Evolutionary conservation across 768 basidiomycete species (phyloP).

Genomic region (Pleurotus giganteus): DNA sequence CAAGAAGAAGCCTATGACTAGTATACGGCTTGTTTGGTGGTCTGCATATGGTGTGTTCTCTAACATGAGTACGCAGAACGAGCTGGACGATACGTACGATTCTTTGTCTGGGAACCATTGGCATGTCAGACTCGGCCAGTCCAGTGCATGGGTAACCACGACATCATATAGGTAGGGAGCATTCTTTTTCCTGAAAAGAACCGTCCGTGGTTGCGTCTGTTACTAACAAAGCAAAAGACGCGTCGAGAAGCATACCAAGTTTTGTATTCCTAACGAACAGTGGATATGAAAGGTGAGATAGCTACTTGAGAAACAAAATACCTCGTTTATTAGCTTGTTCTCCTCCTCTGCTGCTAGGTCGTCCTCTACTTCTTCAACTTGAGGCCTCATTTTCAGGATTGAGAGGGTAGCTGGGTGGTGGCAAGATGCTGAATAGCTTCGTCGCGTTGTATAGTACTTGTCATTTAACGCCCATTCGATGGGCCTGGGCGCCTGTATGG

Average conservation of each 20-base stretch:
- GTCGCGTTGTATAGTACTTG: not conserved
- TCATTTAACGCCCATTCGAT: no score
- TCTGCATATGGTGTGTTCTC: constrained; percentile 37
- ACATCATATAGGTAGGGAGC: constrained; percentile 97
- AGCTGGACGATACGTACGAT: constrained; percentile 50
- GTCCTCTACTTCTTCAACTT: constrained; percentile 72
- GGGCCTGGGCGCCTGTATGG: no score
- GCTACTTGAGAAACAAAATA: constrained; percentile 28
- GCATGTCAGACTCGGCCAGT: constrained; percentile 97
- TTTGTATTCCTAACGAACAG: constrained; percentile 68
- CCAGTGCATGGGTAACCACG: constrained; percentile 94
- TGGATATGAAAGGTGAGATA: not conserved
- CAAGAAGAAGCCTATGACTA: constrained; percentile 89
- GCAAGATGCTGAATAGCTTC: not conserved
- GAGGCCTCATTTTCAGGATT: constrained; percentile 39
- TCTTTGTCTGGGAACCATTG: constrained; percentile 99
- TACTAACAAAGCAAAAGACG: not conserved
- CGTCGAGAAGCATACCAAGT: constrained; percentile 53
- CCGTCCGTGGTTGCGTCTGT: constrained; percentile 1
- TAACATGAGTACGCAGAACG: not conserved
- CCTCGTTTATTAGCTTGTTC: constrained; percentile 87
- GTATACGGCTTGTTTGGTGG: constrained; percentile 93
- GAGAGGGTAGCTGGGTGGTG: not conserved
- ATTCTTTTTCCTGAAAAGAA: constrained; percentile 79
- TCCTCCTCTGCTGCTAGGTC: constrained; percentile 82